Evolutionary conservation across 2,329 filamentous ascomycete species (phyloP).

Genomic region (Zymoseptoria pseudotritici): DNA sequence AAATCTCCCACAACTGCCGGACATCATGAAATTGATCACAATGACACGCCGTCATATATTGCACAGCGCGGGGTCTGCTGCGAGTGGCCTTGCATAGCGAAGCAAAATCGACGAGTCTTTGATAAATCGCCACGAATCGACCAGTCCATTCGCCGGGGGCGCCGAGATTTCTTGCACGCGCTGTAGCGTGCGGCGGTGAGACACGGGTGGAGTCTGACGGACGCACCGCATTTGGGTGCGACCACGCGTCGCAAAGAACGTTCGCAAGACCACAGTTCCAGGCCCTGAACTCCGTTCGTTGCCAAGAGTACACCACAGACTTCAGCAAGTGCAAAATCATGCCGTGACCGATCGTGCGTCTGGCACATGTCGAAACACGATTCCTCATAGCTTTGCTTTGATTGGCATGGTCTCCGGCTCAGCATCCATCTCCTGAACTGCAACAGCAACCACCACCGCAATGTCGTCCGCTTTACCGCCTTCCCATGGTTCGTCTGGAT

Average conservation of each 20-base stretch:
- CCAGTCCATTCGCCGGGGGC: not conserved
- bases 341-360: not conserved
- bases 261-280: not conserved
- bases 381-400: slow-evolving; percentile 26
- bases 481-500: slow-evolving; percentile 76
- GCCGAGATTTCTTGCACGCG: not conserved
- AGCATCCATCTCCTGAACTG: slow-evolving; percentile 52
- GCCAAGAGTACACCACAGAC: not conserved
- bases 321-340: not conserved
- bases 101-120: not conserved
- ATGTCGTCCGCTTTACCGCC: slow-evolving; percentile 97
- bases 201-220: not conserved
- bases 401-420: slow-evolving; percentile 17
- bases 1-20: not conserved
- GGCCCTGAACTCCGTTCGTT: not conserved
- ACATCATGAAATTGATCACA: not conserved
- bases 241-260: not conserved
- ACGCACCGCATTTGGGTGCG: not conserved
- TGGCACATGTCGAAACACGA: not conserved
- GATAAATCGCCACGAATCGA: not conserved
- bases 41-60: not conserved
- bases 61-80: not conserved
- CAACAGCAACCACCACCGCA: slow-evolving; percentile 72
- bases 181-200: not conserved
- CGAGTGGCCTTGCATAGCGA: not conserved